Percentiles rank a stretch among this genome's conserved stretches.
Conservation (phyloP, 2,329 filamentous ascomycete species). For the Paracoccidioides brasiliensis region DNA sequence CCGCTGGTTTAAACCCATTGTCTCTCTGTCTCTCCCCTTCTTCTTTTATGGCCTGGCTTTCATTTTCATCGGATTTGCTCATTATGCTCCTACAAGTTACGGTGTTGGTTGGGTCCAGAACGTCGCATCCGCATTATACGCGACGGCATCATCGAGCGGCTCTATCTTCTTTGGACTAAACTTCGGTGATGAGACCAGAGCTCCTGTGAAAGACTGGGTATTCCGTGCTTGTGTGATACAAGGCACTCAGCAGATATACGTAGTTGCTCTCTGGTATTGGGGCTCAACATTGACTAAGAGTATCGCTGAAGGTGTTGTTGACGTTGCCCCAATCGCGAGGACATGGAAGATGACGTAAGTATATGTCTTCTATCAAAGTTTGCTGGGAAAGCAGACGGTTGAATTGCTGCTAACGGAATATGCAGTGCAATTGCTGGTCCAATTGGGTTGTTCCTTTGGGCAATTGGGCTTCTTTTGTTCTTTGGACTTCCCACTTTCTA, state of each 20-base stretch:
- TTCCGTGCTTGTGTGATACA: slow-evolving; percentile 54
- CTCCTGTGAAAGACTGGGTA: slow-evolving; percentile 52
- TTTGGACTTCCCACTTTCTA: slow-evolving; percentile 55
- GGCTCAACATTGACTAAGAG: slow-evolving; percentile 41
- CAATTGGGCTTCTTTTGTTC: slow-evolving; percentile 42
- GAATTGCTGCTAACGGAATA: slow-evolving; percentile 12
- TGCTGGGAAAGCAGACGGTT: neutral
- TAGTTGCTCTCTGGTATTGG: slow-evolving; percentile 55
- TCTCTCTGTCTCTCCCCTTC: slow-evolving; percentile 48
- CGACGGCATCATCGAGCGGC: slow-evolving; percentile 48
- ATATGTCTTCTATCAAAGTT: neutral
- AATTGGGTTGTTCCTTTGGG: slow-evolving; percentile 45
- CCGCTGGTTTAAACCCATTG: slow-evolving; percentile 44
- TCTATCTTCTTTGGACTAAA: slow-evolving; percentile 55
- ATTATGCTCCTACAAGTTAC: slow-evolving; percentile 33
- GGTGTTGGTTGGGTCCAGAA: slow-evolving; percentile 45
- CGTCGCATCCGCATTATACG: slow-evolving; percentile 48
- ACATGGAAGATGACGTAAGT: slow-evolving; percentile 32
- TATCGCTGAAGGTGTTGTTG: slow-evolving; percentile 27
- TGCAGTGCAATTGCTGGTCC: slow-evolving; percentile 42
- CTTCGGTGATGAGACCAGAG: slow-evolving; percentile 51
- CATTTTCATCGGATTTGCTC: slow-evolving; percentile 35
- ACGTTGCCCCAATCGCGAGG: neutral
- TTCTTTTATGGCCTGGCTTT: slow-evolving; percentile 38
- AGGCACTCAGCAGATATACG: slow-evolving; percentile 54